Evolutionary conservation across 306 rosid species (phyloP), one percentile per base, ranked within the genome.

Genomic region (Comarum palustre): DNA sequence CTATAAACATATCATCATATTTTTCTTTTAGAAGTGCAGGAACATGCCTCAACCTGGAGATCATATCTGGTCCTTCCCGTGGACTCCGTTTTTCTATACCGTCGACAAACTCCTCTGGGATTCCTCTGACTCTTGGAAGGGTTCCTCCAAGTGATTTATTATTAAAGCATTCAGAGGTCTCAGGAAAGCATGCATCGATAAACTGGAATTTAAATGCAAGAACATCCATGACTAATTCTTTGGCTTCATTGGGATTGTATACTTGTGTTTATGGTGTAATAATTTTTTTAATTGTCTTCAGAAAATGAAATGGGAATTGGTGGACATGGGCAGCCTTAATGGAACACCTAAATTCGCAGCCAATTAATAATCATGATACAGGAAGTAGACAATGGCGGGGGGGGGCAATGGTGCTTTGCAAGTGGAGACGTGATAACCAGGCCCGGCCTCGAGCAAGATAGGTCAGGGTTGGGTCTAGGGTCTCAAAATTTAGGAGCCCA

Each of bases 241-340:
- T 62, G 63, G 58, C 50, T 63, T 82, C 59, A 50, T 75, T 81
- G 79, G 69, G 71, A 62, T 69, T 80, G 48, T 32, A 51, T 51
- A 39, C 29, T 31, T 72, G 29, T 39, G 57, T 42, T 45, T 76
- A 64, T 77, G 43, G 61, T 75, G 60, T 45, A 42, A 57, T 86
- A 63, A 62, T 78, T 73, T 34, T 20, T 41, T 16, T 6, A 55
- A 61, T 78, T 77, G 74, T 74, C 80, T 84, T 75, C 88, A 95
- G 97, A 87, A 62, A 77, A 77, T 84, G 96, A 95, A 84, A 84
- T 95, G 99, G 99, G 99, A 91, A 87, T 72, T 95, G 83, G 86
- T 85, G 58, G 99, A 95, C 78, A 85, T 91, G 96, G 99, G 99
- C 42, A 95, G 99, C 86, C 80, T 95, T 64, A 95, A 95, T 81